Evolutionary conservation across 768 basidiomycete genomes (phyloP), one percentile per base, ranked within the genome.

Genomic region (Mycena leptocephala): DNA sequence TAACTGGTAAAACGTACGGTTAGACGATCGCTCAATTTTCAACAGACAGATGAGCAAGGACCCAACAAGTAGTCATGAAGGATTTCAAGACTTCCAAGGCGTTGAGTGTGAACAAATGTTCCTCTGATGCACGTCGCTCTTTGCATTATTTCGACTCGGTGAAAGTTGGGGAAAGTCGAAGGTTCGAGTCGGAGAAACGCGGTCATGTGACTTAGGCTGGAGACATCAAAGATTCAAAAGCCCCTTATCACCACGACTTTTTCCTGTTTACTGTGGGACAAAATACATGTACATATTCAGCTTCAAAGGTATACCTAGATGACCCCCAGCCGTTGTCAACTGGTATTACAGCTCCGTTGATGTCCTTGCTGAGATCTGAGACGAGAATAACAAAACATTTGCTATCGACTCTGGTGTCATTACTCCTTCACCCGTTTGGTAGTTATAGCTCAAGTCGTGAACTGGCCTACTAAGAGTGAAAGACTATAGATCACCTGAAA

Each of bases 1-100:
- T 82, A 30, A 78, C 87, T 82, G 64, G 46, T 5, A 22, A 4
- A 65, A 33, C 11, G 7, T 10, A 18, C 14, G 41, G 43, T 46
- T n/a, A 64, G 26, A 33, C 14, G 46, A 7, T n/a, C 37, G 33
- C 8, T 32, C 5, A 7, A 5, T 14, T 14, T 32, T 51, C 20
- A 18, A 9, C 3, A 22, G 18, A 24, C 48, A 61, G 53, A 66
- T 41, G 14, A n/a, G 39, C 46, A 55, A 71, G 61, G 59, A 87
- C 94, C 85, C 63, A 95, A 83, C 28, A 94, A 80, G 78, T 93
- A 83, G 77, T 95, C 90, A 3, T 83, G 81, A 20, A 92, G 83
- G 28, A 95, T 89, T 20, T 90, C 85, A 11, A 95, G 77, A n/a
- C 84, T 70, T 8, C 91, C 92, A 6, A 92, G 87, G 8, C 76